Conservation (phyloP, 257 asterid genomes). For the Petunia axillaris region DNA sequence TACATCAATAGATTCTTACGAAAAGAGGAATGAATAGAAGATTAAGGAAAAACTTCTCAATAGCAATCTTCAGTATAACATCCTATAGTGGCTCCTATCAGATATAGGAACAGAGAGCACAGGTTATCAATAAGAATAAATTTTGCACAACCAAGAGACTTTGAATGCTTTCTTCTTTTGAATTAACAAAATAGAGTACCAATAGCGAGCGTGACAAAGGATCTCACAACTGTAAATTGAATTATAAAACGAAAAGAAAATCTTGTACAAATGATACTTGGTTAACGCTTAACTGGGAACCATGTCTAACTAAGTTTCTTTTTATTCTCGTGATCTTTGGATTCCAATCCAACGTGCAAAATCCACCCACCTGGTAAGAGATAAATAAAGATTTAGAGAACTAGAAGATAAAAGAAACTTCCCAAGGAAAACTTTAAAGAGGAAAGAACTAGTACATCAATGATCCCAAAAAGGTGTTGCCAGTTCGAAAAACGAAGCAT, state of each 20-base stretch:
- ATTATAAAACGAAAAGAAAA: neutral
- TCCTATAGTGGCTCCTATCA: too few relatives aligned
- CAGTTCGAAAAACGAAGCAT: conserved; percentile 90
- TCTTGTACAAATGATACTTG: conserved; percentile 5
- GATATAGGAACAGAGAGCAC: neutral
- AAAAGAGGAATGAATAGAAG: too few relatives aligned
- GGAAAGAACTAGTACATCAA: conserved; percentile 59
- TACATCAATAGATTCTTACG: too few relatives aligned
- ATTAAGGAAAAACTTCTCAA: too few relatives aligned
- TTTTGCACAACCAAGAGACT: conserved; percentile 9
- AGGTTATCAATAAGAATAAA: neutral
- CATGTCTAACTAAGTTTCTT: conserved; percentile 11
- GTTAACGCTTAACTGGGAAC: conserved; percentile 17
- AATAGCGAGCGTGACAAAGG: neutral
- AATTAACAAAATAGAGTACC: conserved; percentile 5
- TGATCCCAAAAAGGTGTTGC: conserved; percentile 94
- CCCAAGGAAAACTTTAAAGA: neutral
- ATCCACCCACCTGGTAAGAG: conserved; percentile 88
- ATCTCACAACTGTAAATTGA: neutral
- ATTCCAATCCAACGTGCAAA: conserved; percentile 88
- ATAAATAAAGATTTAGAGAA: neutral
- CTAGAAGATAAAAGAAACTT: conserved; percentile 5
- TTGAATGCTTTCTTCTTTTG: neutral
- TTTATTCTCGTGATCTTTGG: conserved; percentile 67
- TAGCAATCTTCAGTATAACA: too few relatives aligned